Evolutionary conservation across 805 yeast species (phyloP).

Genomic region (Starmerella asiatica): DNA sequence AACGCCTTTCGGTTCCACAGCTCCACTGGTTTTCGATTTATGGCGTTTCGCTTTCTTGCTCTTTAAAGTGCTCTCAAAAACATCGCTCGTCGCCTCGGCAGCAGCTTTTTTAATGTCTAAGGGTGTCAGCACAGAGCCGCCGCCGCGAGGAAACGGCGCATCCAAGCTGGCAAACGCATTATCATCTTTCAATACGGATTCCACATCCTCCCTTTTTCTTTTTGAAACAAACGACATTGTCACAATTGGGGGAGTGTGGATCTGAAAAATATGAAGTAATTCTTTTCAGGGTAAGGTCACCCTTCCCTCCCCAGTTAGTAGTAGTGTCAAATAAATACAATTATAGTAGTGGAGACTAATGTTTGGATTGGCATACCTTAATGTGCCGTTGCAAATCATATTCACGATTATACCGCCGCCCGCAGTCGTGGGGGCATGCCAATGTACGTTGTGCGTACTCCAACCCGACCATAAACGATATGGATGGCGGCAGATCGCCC

Average conservation of each 20-base stretch:
- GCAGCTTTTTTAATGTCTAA: conserved; percentile 85
- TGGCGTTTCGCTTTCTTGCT: conserved; percentile 29
- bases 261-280: conserved; percentile 6
- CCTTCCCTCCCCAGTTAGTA: no score
- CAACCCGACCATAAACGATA: conserved; percentile 29
- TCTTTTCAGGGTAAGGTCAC: conserved; percentile 11
- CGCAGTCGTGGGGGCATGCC: conserved; percentile 27
- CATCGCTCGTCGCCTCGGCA: conserved; percentile 83
- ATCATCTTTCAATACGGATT: conserved; percentile 12
- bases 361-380: background rate
- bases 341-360: background rate
- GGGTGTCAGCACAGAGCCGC: conserved; percentile 60
- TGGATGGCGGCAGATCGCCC: conserved; percentile 12
- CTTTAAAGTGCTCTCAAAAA: conserved; percentile 23
- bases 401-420: conserved; percentile 26
- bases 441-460: conserved; percentile 26
- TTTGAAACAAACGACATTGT: conserved; percentile 3
- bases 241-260: background rate
- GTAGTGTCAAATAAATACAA: no score
- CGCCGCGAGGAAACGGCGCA: conserved; percentile 80
- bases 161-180: conserved; percentile 7
- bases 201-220: conserved; percentile 12
- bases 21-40: conserved; percentile 27
- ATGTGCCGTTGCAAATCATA: conserved; percentile 31
- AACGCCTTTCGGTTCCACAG: conserved; percentile 21